Base-by-base conservation (phyloP, 441 rosid species). In the Kokia cookei region DNA sequence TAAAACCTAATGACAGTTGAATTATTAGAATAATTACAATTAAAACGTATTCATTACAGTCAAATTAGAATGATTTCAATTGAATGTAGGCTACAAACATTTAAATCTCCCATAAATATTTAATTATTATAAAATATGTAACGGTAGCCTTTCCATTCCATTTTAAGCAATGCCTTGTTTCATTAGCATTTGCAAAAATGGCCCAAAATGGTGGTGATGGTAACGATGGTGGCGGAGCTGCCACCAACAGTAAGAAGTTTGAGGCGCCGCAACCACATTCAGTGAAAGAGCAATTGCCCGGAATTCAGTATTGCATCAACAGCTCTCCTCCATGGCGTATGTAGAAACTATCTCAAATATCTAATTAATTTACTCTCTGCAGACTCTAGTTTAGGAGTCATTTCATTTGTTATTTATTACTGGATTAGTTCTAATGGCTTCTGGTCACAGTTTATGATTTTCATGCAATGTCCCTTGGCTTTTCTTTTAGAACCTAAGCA, bases 301-400 rank as follows among this genome's bases (percentile, higher is more conserved):
- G 83, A 65, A 73, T 85, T 60, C 83, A 85, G 7, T 87, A 78
- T 60, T 85, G 88, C 73, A 68, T 87, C 10, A 85, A 85, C 50
- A 83, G 90, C 51, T 83, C 87, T 68, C 87, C 89, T 73, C 81
- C 88, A 73, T 85, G 90, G 88, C 74, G 87, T 87, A 6, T 7
- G 84, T 57, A 57, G 60, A 27, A 27, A 24, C 64, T 62, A 43
- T 71, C 37, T 26, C 69, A 50, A 35, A 13, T 55, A 12, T 70
- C 29, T 45, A 45, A 65, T 45, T 65, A 45, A 9, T 69, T 57
- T 29, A 35, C 26, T 17, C 8, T 7, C 51, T 29, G 43, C 26
- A 68, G 0, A 24, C 27, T 15, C 12, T 3, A 6, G 5, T 50
- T 27, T 27, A 27, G 6, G 6, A 29, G 5, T 45, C 22, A 19